Evolutionary conservation across 805 yeast genomes (phyloP), one percentile per base, ranked within the genome.

Genomic region (fission yeast (Schizosaccharomyces pombe)): DNA sequence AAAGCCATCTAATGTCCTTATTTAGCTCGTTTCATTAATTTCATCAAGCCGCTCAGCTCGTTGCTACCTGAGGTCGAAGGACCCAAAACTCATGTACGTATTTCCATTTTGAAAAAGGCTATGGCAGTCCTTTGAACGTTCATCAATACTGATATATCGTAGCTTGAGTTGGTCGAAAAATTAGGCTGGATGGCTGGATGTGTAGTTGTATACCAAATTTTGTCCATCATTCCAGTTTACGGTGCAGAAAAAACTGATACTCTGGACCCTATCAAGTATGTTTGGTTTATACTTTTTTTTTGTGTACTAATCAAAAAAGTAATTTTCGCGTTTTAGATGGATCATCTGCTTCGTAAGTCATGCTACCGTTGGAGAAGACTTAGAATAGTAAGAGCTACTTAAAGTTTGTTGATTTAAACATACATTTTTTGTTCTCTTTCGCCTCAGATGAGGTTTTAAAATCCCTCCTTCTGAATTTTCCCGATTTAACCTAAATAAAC

Each of bases 181-280:
- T 43, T 43, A 24, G 49, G n/a, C 26, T 43, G 49, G 49, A 43
- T 43, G 49, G 49, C 49, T 29, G 49, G 49, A 22, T 43, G 49
- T 26, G 49, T n/a, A 22, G 49, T 26, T 16, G 8, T 43, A 4
- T 43, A 43, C 14, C 49, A 43, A n/a, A 30, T 43, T 29, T 22
- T 43, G 49, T n/a, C 14, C 19, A 22, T 14, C 30, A 26, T 43
- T 16, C 49, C 49, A 22, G 49, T 43, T 19, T 43, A 22, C 30
- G 49, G 49, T n/a, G 49, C 26, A 11, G 12, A 19, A 43, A 43
- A 22, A 22, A n/a, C 28, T 8, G 49, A 43, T 6, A 16, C 14
- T 6, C 28, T 26, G 8, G 49, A 43, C 30, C 49, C 49, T 43
- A 19, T 43, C 14, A 22, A 22, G 49, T 43, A 43, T 43, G 49